Evolutionary conservation across 768 basidiomycete species (phyloP), one percentile per base, ranked within the genome.

Genomic region (Clitopilus passeckerianus): DNA sequence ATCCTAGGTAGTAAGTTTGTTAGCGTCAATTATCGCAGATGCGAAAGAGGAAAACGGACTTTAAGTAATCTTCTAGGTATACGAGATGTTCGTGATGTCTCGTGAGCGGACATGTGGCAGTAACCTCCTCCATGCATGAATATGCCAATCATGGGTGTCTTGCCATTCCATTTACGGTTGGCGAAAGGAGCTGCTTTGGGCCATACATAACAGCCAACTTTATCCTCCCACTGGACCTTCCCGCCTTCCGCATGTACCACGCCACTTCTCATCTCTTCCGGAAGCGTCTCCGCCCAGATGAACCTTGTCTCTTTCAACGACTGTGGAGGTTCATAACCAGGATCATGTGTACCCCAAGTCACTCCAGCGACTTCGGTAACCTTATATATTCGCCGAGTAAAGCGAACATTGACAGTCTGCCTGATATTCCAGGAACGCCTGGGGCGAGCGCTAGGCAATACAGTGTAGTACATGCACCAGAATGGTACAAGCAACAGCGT

Each of bases 111-210:
- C 80, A 82, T 82, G 61, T 84, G 82, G 62, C 79, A 82, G 59
- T 82, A 84, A 14, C 80, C 82, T 18, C 82, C 81, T 20, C 82
- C 82, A 55, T 84, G 82, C 67, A 82, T 72, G 68, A 79, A 83
- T 15, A 83, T 72, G 1, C 80, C 80, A 34, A 83, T 71, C 34
- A 80, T 46, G 5, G 75, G 73, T 1, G 66, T 65, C 20, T 72
- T 66, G 9, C n/a, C n/a, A 16, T 5, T 50, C 18, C 64, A 65
- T 16, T 61, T 64, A 57, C 62, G 52, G 14, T 22, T 43, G 41
- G 54, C 20, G 15, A 24, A 53, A 27, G 54, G 54, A 37, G 33
- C 54, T 6, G 9, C 16, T 66, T 74, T 78, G 6, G 79, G 79
- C 81, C 81, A 83, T 15, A 80, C 68, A 60, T 75, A 83, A 59